These are phyloP conservation scores for Oryza officinalis DNA, from an alignment of 176 grass and related monocot genomes.

Conservation along the genomic window DNA sequence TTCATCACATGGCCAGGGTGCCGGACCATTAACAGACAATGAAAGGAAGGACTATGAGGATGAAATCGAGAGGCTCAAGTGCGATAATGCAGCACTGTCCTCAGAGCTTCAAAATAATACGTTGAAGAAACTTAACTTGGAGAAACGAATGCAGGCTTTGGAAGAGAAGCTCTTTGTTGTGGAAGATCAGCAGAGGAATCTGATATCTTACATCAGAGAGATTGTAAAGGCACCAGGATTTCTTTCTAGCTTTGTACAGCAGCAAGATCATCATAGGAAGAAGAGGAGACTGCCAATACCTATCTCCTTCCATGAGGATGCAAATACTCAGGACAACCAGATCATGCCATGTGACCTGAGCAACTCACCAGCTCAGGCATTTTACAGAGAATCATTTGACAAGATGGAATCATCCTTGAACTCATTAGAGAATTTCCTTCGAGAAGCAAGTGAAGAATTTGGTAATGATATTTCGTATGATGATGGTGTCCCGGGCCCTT, in stretches of 20 bases:
- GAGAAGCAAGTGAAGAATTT: slow-evolving; percentile 63
- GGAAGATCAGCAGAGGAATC: slow-evolving; percentile 56
- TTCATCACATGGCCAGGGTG: slow-evolving; percentile 55
- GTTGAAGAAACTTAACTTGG: slow-evolving; percentile 57
- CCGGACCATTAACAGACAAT: slow-evolving; percentile 49
- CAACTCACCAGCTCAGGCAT: slow-evolving; percentile 36
- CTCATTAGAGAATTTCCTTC: slow-evolving; percentile 83
- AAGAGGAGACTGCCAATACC: slow-evolving; percentile 63
- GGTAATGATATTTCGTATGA: slow-evolving; percentile 66
- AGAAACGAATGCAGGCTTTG: slow-evolving; percentile 77
- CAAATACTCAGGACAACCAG: slow-evolving; percentile 36
- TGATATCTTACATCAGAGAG: slow-evolving; percentile 60
- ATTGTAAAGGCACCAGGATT: slow-evolving; percentile 62
- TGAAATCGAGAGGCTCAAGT: slow-evolving; percentile 73
- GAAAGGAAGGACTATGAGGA: slow-evolving; percentile 76
- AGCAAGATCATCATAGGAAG: slow-evolving; percentile 62
- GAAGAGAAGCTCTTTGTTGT: slow-evolving; percentile 71
- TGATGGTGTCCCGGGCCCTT: slow-evolving; percentile 43
- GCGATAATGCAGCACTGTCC: slow-evolving; percentile 53
- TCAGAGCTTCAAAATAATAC: slow-evolving; percentile 66
- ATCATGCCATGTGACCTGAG: slow-evolving; percentile 32
- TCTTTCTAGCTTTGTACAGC: slow-evolving; percentile 50
- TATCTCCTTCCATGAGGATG: slow-evolving; percentile 53
- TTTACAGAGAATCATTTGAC: slow-evolving; percentile 69
- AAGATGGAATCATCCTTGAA: slow-evolving; percentile 91